phyloP scores from a whole-genome alignment of 2,329 filamentous ascomycete genomes.

The Pseudogymnoascus sp. region DNA sequence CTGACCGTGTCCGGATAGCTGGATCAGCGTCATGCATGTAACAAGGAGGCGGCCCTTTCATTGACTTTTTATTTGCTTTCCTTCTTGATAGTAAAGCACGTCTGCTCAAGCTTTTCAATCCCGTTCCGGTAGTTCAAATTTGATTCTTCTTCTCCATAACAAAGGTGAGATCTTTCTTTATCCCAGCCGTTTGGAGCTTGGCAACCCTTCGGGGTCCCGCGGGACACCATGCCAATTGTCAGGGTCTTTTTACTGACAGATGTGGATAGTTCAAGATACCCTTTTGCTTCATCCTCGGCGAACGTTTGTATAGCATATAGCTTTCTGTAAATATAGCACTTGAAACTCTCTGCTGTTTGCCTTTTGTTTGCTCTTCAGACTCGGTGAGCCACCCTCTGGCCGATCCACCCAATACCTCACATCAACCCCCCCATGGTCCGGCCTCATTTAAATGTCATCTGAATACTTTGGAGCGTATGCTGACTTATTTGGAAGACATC shows the following conservation, averaged over 20 bases:
- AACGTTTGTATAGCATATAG: neutral
- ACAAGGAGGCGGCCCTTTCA: neutral
- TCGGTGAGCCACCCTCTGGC: neutral
- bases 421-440: neutral
- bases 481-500: neutral
- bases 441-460: neutral
- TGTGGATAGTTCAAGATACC: conserved; percentile 5
- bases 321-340: neutral
- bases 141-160: neutral
- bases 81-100: neutral
- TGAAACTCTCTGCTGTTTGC: neutral
- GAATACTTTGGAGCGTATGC: neutral
- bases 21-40: neutral
- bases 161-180: conserved; percentile 1
- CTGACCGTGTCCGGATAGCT: neutral
- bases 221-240: neutral
- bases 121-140: neutral
- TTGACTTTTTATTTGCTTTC: neutral
- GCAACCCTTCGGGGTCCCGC: neutral
- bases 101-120: neutral
- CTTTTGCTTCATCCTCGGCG: neutral
- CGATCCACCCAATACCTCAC: neutral
- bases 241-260: neutral
- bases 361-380: neutral
- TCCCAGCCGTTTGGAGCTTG: neutral